phyloP scores from a whole-genome alignment of 129 eudicot genomes.

The Artemisia argyi region DNA sequence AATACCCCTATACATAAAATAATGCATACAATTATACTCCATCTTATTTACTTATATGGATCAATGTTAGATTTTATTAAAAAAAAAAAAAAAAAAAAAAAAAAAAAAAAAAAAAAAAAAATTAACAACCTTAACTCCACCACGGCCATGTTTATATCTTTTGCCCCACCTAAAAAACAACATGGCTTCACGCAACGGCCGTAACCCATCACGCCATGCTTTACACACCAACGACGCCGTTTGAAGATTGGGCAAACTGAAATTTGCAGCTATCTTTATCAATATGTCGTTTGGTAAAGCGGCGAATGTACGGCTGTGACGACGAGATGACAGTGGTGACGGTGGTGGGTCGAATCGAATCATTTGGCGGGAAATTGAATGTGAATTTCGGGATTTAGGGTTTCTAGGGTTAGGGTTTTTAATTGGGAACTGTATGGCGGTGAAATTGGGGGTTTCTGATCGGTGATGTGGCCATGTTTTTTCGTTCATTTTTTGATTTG shows the following conservation, averaged over 20 bases:
- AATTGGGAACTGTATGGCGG: conserved; percentile 47
- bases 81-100: no score
- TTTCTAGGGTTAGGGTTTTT: conserved; percentile 22
- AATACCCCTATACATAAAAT: no score
- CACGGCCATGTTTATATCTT: conserved; percentile 83
- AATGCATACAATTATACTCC: no score
- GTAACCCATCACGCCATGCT: conserved; percentile 76
- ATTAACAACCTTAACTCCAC: conserved; percentile 40
- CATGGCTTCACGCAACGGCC: conserved; percentile 88
- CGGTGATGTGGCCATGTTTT: conserved; percentile 67
- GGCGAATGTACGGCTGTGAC: conserved; percentile 46
- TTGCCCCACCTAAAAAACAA: conserved; percentile 70
- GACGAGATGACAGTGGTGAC: conserved; percentile 3
- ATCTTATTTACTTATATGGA: no score
- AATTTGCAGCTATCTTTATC: conserved; percentile 57
- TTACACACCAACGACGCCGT: conserved; percentile 72
- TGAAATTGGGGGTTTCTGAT: conserved; percentile 45
- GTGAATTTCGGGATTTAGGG: not conserved
- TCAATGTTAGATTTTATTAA: no score
- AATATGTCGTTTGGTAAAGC: conserved; percentile 69
- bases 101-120: no score
- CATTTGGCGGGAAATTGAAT: no score
- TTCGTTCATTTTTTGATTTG: conserved; percentile 40
- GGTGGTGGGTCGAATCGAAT: conserved; percentile 10
- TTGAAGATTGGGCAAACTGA: conserved; percentile 46